Conservation (phyloP, 1,284 basidiomycete genomes). For the Amylostereum areolatum region DNA sequence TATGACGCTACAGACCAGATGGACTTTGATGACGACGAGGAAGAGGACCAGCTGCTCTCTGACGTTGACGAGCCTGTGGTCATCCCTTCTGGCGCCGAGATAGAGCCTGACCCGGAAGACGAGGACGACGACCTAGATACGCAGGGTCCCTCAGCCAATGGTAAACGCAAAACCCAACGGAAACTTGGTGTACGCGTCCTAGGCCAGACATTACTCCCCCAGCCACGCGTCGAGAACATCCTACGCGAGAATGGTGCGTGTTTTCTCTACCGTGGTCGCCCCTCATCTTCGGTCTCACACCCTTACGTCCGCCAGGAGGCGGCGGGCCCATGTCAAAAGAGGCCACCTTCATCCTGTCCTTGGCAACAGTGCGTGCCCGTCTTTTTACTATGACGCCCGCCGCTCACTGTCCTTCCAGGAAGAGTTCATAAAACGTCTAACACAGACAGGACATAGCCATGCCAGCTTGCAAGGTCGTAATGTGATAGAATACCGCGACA, state of each 20-base stretch:
- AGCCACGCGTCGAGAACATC: slow-evolving; percentile 59
- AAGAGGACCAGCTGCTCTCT: slow-evolving; percentile 62
- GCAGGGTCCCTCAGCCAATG: slow-evolving; percentile 15
- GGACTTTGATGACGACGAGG: slow-evolving; percentile 35
- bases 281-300: background rate
- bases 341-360: slow-evolving; percentile 59
- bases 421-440: slow-evolving; percentile 68
- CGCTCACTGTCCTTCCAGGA: slow-evolving; percentile 39
- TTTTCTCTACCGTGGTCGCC: background rate
- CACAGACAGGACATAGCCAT: slow-evolving; percentile 51
- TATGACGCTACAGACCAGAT: slow-evolving; percentile 11
- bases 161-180: slow-evolving; percentile 23
- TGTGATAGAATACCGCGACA: slow-evolving; percentile 57
- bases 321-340: slow-evolving; percentile 67
- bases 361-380: slow-evolving; percentile 56
- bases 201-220: slow-evolving; percentile 57
- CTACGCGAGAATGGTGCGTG: slow-evolving; percentile 62
- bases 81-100: slow-evolving; percentile 46
- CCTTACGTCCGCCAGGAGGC: slow-evolving; percentile 30
- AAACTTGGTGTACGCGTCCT: slow-evolving; percentile 43
- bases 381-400: slow-evolving; percentile 4
- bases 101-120: slow-evolving; percentile 52
- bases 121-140: slow-evolving; percentile 28
- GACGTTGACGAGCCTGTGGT: slow-evolving; percentile 31
- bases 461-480: slow-evolving; percentile 46